These are phyloP conservation scores for Monosporozyma yasuniensis DNA, from an alignment of 805 yeast genomes.

Conservation along the genomic window DNA sequence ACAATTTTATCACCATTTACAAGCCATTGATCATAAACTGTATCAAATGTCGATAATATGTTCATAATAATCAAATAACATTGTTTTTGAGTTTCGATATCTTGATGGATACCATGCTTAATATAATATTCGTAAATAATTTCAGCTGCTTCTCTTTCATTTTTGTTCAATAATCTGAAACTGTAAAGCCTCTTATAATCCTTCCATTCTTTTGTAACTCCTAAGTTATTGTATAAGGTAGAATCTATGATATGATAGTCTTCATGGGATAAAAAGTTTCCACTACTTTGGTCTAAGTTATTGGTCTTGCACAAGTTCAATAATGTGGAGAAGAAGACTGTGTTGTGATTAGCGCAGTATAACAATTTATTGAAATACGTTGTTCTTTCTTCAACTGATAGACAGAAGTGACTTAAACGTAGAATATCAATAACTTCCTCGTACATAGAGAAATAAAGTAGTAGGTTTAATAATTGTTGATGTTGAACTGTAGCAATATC, in stretches of 20 bases:
- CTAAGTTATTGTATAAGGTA: slow-evolving; percentile 12
- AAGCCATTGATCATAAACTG: slow-evolving; percentile 24
- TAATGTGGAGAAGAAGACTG: slow-evolving; percentile 19
- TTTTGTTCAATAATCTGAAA: slow-evolving; percentile 22
- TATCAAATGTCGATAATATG: slow-evolving; percentile 20
- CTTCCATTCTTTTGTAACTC: slow-evolving; percentile 13
- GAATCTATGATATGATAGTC: slow-evolving; percentile 23
- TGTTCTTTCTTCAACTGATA: slow-evolving; percentile 16
- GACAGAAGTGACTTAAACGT: slow-evolving; percentile 19
- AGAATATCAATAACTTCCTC: slow-evolving; percentile 27
- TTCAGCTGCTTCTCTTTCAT: slow-evolving; percentile 27
- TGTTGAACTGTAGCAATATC: slow-evolving; percentile 16
- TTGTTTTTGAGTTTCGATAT: slow-evolving; percentile 10
- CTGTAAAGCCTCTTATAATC: slow-evolving; percentile 20
- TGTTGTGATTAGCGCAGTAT: slow-evolving; percentile 9
- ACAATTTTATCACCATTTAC: slow-evolving; percentile 21
- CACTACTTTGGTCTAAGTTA: background rate
- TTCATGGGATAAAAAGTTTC: slow-evolving; percentile 12
- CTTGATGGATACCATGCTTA: slow-evolving; percentile 2
- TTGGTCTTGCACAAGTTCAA: slow-evolving; percentile 11
- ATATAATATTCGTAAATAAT: slow-evolving; percentile 16
- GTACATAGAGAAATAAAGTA: slow-evolving; percentile 20
- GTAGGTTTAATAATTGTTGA: slow-evolving; percentile 20
- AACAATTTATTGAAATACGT: slow-evolving; percentile 16
- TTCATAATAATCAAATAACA: slow-evolving; percentile 22